Evolutionary conservation across 1,284 basidiomycete genomes (phyloP).

Genomic region (Fomitopsis pinicola): DNA sequence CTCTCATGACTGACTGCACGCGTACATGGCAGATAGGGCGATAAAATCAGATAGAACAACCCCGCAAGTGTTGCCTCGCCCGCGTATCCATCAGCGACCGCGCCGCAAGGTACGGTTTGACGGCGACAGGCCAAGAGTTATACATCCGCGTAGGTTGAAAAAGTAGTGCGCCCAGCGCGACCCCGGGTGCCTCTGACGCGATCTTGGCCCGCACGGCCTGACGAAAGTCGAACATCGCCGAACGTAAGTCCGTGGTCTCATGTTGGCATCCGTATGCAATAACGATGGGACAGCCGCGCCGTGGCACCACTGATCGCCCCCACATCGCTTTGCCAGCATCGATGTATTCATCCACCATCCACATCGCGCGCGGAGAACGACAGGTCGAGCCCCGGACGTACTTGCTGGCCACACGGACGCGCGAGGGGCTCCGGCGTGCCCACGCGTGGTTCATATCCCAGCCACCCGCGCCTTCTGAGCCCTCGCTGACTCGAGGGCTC

Average conservation of each 20-base stretch:
- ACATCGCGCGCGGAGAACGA: not conserved
- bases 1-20: not conserved
- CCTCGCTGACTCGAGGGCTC: too few species aligned
- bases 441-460: not conserved
- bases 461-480: too few species aligned
- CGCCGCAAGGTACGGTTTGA: not conserved
- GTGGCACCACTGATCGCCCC: not conserved
- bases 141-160: not conserved
- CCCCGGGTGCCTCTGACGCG: not conserved
- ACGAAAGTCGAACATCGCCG: not conserved
- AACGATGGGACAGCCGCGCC: not conserved
- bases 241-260: not conserved
- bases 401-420: too few species aligned
- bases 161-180: not conserved
- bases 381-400: not conserved
- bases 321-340: not conserved
- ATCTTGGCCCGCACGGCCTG: not conserved
- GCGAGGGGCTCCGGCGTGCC: not conserved
- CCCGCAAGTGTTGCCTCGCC: not conserved
- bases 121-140: not conserved
- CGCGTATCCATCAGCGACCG: not conserved
- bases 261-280: not conserved
- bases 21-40: not conserved
- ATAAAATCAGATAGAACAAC: not conserved
- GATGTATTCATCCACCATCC: not conserved